Conservation (phyloP, 208 protist species). For the Giardia muris region DNA sequence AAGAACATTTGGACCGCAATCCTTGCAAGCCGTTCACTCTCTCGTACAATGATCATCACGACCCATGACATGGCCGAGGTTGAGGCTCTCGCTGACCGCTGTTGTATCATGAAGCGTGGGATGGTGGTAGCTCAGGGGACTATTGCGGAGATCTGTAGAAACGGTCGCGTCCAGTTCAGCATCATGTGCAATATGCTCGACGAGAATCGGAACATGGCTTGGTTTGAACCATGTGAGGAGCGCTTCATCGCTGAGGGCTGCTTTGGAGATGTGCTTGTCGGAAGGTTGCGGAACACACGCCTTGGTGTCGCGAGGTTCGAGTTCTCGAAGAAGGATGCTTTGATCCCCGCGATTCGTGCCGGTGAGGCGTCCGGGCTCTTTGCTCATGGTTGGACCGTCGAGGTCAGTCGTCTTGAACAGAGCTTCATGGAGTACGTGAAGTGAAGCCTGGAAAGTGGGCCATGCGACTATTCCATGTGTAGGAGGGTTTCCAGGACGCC, state of each 20-base stretch:
- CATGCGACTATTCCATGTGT: too few relatives aligned
- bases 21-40: not conserved
- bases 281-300: too few relatives aligned
- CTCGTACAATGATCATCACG: not conserved
- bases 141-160: not conserved
- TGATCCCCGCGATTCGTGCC: not conserved
- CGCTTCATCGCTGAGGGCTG: too few relatives aligned
- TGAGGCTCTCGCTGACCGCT: not conserved
- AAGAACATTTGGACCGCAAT: not conserved
- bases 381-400: not conserved
- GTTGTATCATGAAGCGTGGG: conserved; percentile 13
- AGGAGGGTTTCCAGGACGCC: too few relatives aligned
- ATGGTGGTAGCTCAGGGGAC: not conserved
- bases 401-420: not conserved
- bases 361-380: not conserved
- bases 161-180: not conserved
- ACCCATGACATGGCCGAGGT: conserved; percentile 27
- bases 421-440: conserved; percentile 6
- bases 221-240: too few relatives aligned
- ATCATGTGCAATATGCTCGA: too few relatives aligned
- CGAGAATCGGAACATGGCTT: too few relatives aligned
- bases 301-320: too few relatives aligned
- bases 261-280: too few relatives aligned
- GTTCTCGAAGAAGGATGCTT: not conserved
- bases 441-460: too few relatives aligned